Base-by-base conservation (phyloP, 768 basidiomycete species). In the Leccinum subtestaceum region DNA sequence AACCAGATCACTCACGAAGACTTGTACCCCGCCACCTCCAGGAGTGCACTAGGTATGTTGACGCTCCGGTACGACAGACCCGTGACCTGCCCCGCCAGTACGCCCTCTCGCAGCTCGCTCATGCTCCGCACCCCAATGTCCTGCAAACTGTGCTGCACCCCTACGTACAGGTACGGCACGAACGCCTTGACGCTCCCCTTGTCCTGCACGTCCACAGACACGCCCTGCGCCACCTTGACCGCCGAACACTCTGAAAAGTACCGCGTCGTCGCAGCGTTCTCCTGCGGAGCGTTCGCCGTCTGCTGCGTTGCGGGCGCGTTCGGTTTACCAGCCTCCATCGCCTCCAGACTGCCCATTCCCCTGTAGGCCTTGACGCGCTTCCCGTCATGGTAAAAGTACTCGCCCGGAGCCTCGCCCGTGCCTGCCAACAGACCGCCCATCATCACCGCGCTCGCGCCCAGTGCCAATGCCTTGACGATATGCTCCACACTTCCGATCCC, bases 331-430 rank as follows among this genome's bases (percentile, higher is more conserved):
- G 90, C 85, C 56, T 91, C 90, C 92, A 94, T 95, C 3, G 93
- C 92, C 75, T 95, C 93, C 68, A 98, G 80, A 69, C 89, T 91
- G 19, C 97, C 96, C 97, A 99, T 99, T 5, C 97, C 97, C 57
- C 97, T 88, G 77, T 98, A 99, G 34, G 95, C 87, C 83, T 99
- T 99, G 72, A 98, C 94, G 51, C 97, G 89, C 80, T 97, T 97
- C 62, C 97, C 97, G 63, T 98, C 95, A 70, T 98, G 95, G 77
- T 96, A 99, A 74, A 97, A 98, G 80, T 97, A 99, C 77, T 98
- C 95, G 66, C 97, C 97, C 0, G 97, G 97, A 0, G 95, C 93
- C 74, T 99, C 96, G 62, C 93, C 88, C 36, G 97, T 98, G 31
- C 96, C 96, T 2, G 97, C 97, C 27, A 99, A 80, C 51, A 98